Evolutionary conservation across 2,329 filamentous ascomycete genomes (phyloP).

Genomic region (Talaromyces sp.): DNA sequence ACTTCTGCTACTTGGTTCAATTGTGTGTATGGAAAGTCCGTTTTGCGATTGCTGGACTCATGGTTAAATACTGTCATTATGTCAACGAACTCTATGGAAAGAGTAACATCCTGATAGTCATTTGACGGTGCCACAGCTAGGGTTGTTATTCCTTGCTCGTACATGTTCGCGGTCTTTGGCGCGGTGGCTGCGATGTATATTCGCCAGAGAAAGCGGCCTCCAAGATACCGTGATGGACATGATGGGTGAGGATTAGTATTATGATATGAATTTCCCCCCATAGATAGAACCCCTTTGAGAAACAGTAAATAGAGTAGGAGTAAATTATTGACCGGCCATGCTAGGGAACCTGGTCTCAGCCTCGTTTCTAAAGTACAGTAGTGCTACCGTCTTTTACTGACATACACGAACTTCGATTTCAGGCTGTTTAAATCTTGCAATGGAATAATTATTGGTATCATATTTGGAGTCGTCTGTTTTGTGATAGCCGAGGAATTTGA

Average conservation of each 20-base stretch:
- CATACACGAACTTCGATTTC: no score
- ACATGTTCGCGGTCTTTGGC: slow-evolving; percentile 44
- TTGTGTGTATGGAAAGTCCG: slow-evolving; percentile 49
- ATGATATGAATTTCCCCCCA: no score
- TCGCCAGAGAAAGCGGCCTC: no score
- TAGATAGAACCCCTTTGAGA: no score
- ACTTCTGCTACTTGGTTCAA: slow-evolving; percentile 47
- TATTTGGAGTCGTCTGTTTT: slow-evolving; percentile 68
- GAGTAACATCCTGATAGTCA: slow-evolving; percentile 42
- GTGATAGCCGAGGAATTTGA: slow-evolving; percentile 71
- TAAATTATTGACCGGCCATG: no score
- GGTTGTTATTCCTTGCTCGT: slow-evolving; percentile 63
- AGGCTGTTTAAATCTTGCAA: slow-evolving; percentile 20
- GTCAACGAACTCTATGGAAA: slow-evolving; percentile 49
- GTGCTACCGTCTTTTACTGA: no score
- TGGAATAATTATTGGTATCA: slow-evolving; percentile 26
- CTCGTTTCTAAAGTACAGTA: no score
- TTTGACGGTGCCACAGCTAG: slow-evolving; percentile 52
- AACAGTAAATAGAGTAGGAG: no score
- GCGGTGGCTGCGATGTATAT: slow-evolving; percentile 44
- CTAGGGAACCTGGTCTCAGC: no score
- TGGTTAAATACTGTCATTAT: slow-evolving; percentile 48
- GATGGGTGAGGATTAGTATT: no score
- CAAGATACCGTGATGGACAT: no score
- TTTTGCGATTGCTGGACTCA: slow-evolving; percentile 53